A percentile compares a stretch with the other conserved stretches of the same genome.
Evolutionary conservation across 2,329 filamentous ascomycete species (phyloP).

Genomic region (Pyricularia pennisetigena): DNA sequence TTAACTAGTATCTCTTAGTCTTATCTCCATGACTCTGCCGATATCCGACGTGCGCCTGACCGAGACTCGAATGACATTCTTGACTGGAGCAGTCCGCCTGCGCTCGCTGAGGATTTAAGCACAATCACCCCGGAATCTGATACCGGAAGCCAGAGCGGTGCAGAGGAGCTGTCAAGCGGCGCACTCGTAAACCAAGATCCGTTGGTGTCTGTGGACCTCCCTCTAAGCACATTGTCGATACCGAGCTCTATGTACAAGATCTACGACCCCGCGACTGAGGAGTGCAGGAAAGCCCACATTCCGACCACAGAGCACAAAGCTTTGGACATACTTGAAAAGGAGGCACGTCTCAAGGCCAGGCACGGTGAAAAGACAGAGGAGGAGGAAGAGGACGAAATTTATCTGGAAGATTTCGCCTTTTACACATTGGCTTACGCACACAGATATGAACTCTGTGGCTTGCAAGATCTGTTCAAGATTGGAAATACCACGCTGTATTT

Average conservation of each 20-base stretch:
- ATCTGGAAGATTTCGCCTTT: slow-evolving; percentile 46
- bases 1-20: neutral
- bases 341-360: neutral
- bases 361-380: slow-evolving; percentile 4
- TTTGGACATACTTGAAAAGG: neutral
- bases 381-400: slow-evolving; percentile 15
- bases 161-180: neutral
- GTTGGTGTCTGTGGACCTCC: slow-evolving; percentile 6
- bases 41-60: neutral
- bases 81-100: no score
- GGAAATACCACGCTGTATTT: slow-evolving; percentile 37
- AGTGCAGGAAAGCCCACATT: neutral
- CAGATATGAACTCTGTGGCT: slow-evolving; percentile 39
- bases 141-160: neutral
- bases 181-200: neutral
- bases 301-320: neutral
- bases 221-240: neutral
- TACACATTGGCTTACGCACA: slow-evolving; percentile 33
- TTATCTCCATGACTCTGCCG: neutral
- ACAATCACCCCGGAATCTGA: neutral
- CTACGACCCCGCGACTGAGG: neutral
- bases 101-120: neutral
- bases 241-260: neutral
- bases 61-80: neutral
- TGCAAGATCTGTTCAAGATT: slow-evolving; percentile 36